These are phyloP conservation scores for Selaginella moellendorffii DNA, from an alignment of 75 land plant genomes.

Conservation along the genomic window DNA sequence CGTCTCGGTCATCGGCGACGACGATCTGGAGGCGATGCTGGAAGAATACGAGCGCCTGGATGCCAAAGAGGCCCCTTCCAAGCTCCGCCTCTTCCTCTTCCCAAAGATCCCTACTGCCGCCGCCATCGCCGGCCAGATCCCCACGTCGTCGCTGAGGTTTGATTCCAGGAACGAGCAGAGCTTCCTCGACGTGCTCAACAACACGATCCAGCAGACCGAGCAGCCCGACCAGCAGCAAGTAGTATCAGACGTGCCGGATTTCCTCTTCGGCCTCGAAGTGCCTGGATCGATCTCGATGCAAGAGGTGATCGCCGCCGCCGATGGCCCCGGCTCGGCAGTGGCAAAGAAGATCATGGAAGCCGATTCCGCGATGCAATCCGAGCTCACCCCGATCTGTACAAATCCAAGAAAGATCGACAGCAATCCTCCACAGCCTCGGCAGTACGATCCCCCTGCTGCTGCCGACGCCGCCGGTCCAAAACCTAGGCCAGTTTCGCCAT, in stretches of 20 bases:
- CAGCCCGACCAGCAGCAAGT: neutral
- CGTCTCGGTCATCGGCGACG: neutral
- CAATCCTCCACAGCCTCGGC: too few species aligned
- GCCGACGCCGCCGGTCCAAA: neutral
- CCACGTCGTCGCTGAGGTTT: neutral
- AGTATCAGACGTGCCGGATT: neutral
- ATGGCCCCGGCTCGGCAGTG: neutral
- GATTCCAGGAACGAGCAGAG: neutral
- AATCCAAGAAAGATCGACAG: too few species aligned
- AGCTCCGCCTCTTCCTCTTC: neutral
- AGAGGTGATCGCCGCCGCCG: neutral
- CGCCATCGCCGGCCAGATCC: too few species aligned
- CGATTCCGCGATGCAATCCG: neutral
- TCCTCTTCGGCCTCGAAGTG: neutral
- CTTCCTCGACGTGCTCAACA: neutral
- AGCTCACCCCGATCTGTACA: neutral
- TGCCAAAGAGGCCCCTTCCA: neutral
- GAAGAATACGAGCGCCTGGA: constrained; percentile 5
- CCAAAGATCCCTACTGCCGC: too few species aligned
- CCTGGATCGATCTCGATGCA: neutral
- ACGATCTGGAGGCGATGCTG: neutral
- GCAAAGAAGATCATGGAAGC: neutral
- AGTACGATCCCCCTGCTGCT: neutral
- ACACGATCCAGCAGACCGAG: neutral
- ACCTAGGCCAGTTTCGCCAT: too few species aligned